Conservation (phyloP, 1,139 yeast genomes). For the Schwanniomyces etchellsii region DNA sequence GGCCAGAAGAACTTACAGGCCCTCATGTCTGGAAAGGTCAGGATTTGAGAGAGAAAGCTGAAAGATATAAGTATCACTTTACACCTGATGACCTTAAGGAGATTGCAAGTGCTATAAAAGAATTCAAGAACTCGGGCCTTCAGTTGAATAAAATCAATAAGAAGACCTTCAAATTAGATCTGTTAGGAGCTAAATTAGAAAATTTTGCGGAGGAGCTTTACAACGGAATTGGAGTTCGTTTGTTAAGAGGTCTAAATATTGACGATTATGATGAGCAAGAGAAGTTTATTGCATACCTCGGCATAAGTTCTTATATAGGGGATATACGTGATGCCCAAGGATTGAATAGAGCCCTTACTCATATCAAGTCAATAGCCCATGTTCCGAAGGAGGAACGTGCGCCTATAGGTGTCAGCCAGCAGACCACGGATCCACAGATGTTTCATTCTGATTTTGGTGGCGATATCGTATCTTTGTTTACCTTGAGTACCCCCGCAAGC, state of each 20-base stretch:
- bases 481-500: slow-evolving; percentile 6
- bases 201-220: slow-evolving; percentile 7
- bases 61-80: slow-evolving; percentile 5
- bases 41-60: slow-evolving; percentile 6
- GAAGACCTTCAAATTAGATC: slow-evolving; percentile 5
- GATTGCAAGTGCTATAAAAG: slow-evolving; percentile 5
- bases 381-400: slow-evolving; percentile 8
- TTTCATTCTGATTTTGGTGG: slow-evolving; percentile 9
- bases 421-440: slow-evolving; percentile 10
- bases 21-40: slow-evolving; percentile 8
- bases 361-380: slow-evolving; percentile 9
- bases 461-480: slow-evolving; percentile 8
- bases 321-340: slow-evolving; percentile 10
- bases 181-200: slow-evolving; percentile 6
- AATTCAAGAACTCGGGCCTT: slow-evolving; percentile 3
- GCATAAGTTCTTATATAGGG: slow-evolving; percentile 8
- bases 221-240: slow-evolving; percentile 8
- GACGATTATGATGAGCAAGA: slow-evolving; percentile 7
- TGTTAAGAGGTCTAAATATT: slow-evolving; percentile 7
- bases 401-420: slow-evolving; percentile 9
- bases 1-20: slow-evolving; percentile 7
- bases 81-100: slow-evolving; percentile 5
- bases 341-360: slow-evolving; percentile 8
- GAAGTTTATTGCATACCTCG: slow-evolving; percentile 7
- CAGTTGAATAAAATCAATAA: slow-evolving; percentile 3